phyloP scores from a whole-genome alignment of 1,284 basidiomycete genomes.

The Macrocystidia cucumis region DNA sequence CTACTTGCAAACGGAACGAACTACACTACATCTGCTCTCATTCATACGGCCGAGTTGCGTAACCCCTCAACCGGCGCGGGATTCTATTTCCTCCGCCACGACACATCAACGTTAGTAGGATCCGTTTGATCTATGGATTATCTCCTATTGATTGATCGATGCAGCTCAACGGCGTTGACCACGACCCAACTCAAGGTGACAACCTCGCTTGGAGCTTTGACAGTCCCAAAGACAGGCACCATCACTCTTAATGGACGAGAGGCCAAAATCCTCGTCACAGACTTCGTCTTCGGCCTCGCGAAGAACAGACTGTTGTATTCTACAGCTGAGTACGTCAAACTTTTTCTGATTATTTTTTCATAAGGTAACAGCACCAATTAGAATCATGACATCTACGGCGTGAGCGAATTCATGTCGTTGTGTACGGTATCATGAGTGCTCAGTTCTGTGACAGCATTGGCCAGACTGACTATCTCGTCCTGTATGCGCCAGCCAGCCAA shows the following conservation, averaged over 20 bases:
- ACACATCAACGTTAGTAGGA: slow-evolving; percentile 29
- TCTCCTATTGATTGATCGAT: slow-evolving; percentile 1
- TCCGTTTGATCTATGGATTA: neutral
- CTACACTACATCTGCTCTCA: slow-evolving; percentile 32
- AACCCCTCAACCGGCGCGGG: slow-evolving; percentile 36
- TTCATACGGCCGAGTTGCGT: slow-evolving; percentile 39
- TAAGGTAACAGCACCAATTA: too few species aligned
- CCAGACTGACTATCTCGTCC: slow-evolving; percentile 30
- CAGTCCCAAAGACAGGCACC: slow-evolving; percentile 27
- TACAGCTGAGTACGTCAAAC: slow-evolving; percentile 34
- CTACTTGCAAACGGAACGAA: slow-evolving; percentile 37
- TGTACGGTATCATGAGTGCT: too few species aligned
- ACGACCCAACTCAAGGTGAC: slow-evolving; percentile 30
- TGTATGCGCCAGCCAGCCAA: slow-evolving; percentile 35
- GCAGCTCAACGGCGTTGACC: slow-evolving; percentile 29
- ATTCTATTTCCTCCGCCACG: slow-evolving; percentile 47
- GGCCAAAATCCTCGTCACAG: slow-evolving; percentile 40
- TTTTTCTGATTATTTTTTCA: slow-evolving; percentile 4
- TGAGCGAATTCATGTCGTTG: slow-evolving; percentile 19
- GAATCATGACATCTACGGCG: slow-evolving; percentile 41
- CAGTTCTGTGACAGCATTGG: too few species aligned
- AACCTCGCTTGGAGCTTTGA: slow-evolving; percentile 31
- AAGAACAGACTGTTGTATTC: slow-evolving; percentile 33
- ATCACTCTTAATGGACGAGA: slow-evolving; percentile 40
- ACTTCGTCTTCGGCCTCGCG: slow-evolving; percentile 35